Percentiles rank a stretch among this genome's conserved stretches.
Conservation (phyloP, 1,139 yeast genomes). For the Sugiyamaella novakii region DNA sequence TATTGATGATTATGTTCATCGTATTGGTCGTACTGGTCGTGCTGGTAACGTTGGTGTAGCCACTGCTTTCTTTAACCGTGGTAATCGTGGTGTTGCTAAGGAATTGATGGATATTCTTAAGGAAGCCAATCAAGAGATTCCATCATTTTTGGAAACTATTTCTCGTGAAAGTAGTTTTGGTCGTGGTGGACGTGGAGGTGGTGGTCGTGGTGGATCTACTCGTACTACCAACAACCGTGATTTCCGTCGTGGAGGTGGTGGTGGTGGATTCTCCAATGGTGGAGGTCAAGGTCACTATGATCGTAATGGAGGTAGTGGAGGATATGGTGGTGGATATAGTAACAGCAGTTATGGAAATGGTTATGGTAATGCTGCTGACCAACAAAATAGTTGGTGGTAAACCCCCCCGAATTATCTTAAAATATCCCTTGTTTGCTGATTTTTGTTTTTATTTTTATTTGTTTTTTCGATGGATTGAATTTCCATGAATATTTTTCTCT, state of each 20-base stretch:
- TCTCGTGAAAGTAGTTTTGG: conserved; percentile 76
- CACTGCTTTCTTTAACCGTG: conserved; percentile 96
- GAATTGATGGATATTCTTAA: conserved; percentile 82
- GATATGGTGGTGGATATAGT: conserved; percentile 17
- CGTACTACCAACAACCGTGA: conserved; percentile 41
- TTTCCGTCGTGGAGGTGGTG: conserved; percentile 41
- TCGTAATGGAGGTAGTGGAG: conserved; percentile 31
- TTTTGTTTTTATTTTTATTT: conserved; percentile 10
- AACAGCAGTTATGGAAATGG: conserved; percentile 25
- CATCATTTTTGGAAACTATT: conserved; percentile 78
- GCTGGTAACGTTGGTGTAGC: conserved; percentile 99
- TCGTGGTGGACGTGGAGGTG: conserved; percentile 57
- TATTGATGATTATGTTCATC: conserved; percentile 97
- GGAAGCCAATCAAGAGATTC: conserved; percentile 98
- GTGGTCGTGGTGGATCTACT: conserved; percentile 56
- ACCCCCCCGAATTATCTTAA: not conserved
- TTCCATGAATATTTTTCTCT: conserved; percentile 12
- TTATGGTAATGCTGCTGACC: conserved; percentile 31
- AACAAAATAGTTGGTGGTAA: conserved; percentile 38
- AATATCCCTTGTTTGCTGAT: not conserved
- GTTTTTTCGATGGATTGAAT: conserved; percentile 5
- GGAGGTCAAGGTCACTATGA: conserved; percentile 39
- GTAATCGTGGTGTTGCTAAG: conserved; percentile 85
- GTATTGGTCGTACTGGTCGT: conserved; percentile 99
- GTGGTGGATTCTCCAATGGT: conserved; percentile 39